Conservation (phyloP, 2,329 filamentous ascomycete genomes). For the Aaosphaeria pasadenensis region DNA sequence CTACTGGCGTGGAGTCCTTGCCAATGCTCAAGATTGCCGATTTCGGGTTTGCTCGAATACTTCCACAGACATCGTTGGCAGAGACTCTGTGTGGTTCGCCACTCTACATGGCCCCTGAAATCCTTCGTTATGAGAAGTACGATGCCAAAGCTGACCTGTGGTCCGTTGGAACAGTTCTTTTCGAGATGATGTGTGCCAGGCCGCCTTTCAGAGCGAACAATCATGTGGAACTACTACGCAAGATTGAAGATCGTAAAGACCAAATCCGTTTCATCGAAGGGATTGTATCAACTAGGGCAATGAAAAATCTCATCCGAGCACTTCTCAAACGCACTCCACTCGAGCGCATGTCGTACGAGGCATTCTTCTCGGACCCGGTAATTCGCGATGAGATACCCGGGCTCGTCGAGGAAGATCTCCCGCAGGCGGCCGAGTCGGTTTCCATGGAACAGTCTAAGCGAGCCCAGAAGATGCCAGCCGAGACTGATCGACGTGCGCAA, state of each 20-base stretch:
- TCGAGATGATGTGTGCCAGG: slow-evolving; percentile 89
- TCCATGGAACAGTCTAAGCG: slow-evolving; percentile 20
- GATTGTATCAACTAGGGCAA: slow-evolving; percentile 65
- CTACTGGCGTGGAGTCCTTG: slow-evolving; percentile 75
- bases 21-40: slow-evolving; percentile 98
- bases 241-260: slow-evolving; percentile 87
- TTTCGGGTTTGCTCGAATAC: slow-evolving; percentile 93
- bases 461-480: slow-evolving; percentile 24
- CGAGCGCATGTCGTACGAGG: slow-evolving; percentile 80
- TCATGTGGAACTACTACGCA: slow-evolving; percentile 88
- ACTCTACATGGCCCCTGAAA: slow-evolving; percentile 98
- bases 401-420: slow-evolving; percentile 72
- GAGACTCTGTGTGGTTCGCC: slow-evolving; percentile 96
- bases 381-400: slow-evolving; percentile 75
- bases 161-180: slow-evolving; percentile 94
- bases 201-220: slow-evolving; percentile 91
- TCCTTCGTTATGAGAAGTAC: slow-evolving; percentile 94
- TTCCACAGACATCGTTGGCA: slow-evolving; percentile 86
- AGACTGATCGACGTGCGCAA: slow-evolving; percentile 22
- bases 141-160: slow-evolving; percentile 95
- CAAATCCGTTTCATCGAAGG: slow-evolving; percentile 78
- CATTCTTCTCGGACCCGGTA: slow-evolving; percentile 76
- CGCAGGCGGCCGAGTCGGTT: slow-evolving; percentile 24
- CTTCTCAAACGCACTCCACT: slow-evolving; percentile 83
- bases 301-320: slow-evolving; percentile 76